phyloP scores from a whole-genome alignment of 2,329 filamentous ascomycete genomes.

The Aspergillus oerlinghausenensis region DNA sequence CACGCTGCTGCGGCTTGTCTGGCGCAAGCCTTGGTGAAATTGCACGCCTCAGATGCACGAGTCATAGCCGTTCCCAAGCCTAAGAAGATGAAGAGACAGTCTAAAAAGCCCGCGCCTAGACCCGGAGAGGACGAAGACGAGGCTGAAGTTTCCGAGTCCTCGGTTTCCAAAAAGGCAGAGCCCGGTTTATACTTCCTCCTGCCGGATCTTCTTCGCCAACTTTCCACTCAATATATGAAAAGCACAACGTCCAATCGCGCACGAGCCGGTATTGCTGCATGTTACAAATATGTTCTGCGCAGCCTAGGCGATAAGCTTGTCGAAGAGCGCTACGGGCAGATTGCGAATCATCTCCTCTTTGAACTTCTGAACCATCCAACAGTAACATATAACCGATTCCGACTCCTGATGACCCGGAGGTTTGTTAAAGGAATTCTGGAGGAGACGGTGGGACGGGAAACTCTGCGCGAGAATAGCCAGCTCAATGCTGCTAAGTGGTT shows the following conservation, averaged over 20 bases:
- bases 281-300: slow-evolving; percentile 76
- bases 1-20: slow-evolving; percentile 84
- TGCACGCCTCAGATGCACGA: slow-evolving; percentile 61
- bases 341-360: slow-evolving; percentile 73
- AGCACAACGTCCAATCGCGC: slow-evolving; percentile 73
- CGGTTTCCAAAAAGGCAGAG: slow-evolving; percentile 65
- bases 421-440: slow-evolving; percentile 81
- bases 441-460: slow-evolving; percentile 71
- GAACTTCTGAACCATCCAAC: slow-evolving; percentile 74
- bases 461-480: slow-evolving; percentile 86
- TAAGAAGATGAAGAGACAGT: slow-evolving; percentile 69
- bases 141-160: slow-evolving; percentile 70
- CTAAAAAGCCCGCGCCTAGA: slow-evolving; percentile 55
- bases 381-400: slow-evolving; percentile 80
- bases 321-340: slow-evolving; percentile 74
- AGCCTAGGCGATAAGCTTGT: slow-evolving; percentile 77
- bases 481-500: slow-evolving; percentile 74
- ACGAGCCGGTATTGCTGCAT: slow-evolving; percentile 77
- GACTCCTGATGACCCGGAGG: slow-evolving; percentile 75
- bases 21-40: slow-evolving; percentile 76
- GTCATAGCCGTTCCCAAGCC: slow-evolving; percentile 53
- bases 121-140: slow-evolving; percentile 69
- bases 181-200: slow-evolving; percentile 69
- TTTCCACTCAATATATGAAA: slow-evolving; percentile 77
- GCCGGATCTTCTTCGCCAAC: slow-evolving; percentile 68